Percentiles rank a stretch among this genome's conserved stretches.
Evolutionary conservation across 108 stramenopile genomes (phyloP).

Genomic region (Nitzschia sp.): DNA sequence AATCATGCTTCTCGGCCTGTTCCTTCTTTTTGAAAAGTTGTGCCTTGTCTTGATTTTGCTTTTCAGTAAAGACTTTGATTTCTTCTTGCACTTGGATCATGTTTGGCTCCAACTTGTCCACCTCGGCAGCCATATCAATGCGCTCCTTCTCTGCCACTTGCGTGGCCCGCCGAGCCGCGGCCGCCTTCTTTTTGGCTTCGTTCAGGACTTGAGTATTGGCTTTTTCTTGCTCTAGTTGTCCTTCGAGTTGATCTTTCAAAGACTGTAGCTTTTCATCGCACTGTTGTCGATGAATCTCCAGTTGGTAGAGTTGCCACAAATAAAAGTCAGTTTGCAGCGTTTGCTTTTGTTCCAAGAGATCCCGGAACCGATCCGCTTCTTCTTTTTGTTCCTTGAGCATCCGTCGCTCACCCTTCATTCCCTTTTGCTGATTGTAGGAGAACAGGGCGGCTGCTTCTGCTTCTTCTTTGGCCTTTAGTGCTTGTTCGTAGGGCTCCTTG

Average conservation of each 20-base stretch:
- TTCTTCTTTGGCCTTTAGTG: constrained; percentile 78
- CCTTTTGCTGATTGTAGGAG: constrained; percentile 90
- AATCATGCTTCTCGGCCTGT: constrained; percentile 57
- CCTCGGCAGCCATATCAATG: constrained; percentile 57
- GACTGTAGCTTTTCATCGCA: constrained; percentile 56
- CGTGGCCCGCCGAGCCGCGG: constrained; percentile 52
- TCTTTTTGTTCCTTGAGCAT: constrained; percentile 94
- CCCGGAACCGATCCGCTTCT: constrained; percentile 87
- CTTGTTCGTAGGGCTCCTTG: constrained; percentile 79
- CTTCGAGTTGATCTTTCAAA: constrained; percentile 59
- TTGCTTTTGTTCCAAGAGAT: constrained; percentile 62
- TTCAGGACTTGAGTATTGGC: constrained; percentile 63
- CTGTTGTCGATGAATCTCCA: constrained; percentile 79
- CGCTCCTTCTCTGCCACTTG: constrained; percentile 72
- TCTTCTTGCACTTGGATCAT: constrained; percentile 74
- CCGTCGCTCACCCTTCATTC: constrained; percentile 79
- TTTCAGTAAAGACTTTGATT: constrained; percentile 63
- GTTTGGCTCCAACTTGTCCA: constrained; percentile 69
- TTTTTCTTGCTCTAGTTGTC: constrained; percentile 49
- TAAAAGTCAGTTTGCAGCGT: constrained; percentile 81
- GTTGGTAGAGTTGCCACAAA: constrained; percentile 92
- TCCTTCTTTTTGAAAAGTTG: constrained; percentile 56
- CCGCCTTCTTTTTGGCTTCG: constrained; percentile 69
- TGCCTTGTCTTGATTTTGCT: constrained; percentile 58
- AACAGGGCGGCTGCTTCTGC: constrained; percentile 85